phyloP scores from a whole-genome alignment of 371 early-diverging fungal species.

The Massospora cicadina region DNA sequence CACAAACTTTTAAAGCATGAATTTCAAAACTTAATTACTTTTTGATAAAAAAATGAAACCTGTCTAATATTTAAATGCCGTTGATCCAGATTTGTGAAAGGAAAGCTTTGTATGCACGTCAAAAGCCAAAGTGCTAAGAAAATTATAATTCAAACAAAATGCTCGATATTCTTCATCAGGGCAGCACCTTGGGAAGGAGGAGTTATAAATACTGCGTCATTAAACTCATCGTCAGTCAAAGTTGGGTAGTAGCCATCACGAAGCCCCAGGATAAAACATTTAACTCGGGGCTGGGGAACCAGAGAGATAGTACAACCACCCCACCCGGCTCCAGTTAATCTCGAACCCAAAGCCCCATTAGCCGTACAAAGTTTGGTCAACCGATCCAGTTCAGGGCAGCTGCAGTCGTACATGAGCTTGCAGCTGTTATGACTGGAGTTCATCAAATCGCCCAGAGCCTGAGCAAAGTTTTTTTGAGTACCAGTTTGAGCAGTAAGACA shows the following conservation, averaged over 20 bases:
- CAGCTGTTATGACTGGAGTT: slow-evolving; percentile 76
- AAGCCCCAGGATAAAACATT: slow-evolving; percentile 37
- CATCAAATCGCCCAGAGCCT: slow-evolving; percentile 62
- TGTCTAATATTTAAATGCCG: too few species aligned
- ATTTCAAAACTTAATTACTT: too few species aligned
- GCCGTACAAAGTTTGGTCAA: slow-evolving; percentile 45
- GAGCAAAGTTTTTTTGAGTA: slow-evolving; percentile 12
- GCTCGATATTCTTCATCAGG: slow-evolving; percentile 16
- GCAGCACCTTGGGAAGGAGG: slow-evolving; percentile 39
- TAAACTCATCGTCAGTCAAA: slow-evolving; percentile 26
- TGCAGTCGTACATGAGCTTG: slow-evolving; percentile 64
- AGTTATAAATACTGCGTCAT: slow-evolving; percentile 36
- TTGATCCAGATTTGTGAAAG: too few species aligned
- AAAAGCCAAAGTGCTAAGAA: too few species aligned
- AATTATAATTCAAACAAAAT: slow-evolving; percentile 17
- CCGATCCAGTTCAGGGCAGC: slow-evolving; percentile 70
- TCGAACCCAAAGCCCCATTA: slow-evolving; percentile 54
- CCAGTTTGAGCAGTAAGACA: slow-evolving; percentile 24
- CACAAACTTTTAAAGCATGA: too few species aligned
- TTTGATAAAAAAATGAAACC: too few species aligned
- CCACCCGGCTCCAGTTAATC: slow-evolving; percentile 93
- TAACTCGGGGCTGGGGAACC: slow-evolving; percentile 42
- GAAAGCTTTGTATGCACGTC: too few species aligned
- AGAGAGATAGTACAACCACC: slow-evolving; percentile 85
- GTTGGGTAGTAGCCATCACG: slow-evolving; percentile 50